Percentiles rank a stretch among this genome's conserved stretches.
phyloP scores from a whole-genome alignment of 1,284 basidiomycete species.

The Fomitopsis pinicola region DNA sequence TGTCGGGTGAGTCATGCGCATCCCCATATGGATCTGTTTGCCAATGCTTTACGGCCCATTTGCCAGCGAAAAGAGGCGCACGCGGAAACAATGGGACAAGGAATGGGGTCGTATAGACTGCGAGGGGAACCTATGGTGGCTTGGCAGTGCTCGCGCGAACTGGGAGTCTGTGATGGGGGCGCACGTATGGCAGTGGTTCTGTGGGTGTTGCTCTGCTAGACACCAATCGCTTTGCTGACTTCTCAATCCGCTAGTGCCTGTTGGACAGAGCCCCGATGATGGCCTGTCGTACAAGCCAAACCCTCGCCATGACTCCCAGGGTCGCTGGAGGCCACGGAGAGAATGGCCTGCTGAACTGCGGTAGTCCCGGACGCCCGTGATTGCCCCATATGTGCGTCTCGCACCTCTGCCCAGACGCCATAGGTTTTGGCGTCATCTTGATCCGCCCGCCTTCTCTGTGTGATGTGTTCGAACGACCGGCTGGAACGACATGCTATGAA shows the following conservation, averaged over 20 bases:
- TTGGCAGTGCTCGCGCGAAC: slow-evolving; percentile 53
- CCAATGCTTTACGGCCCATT: not conserved
- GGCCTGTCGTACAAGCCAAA: slow-evolving; percentile 67
- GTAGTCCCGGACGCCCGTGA: slow-evolving; percentile 3
- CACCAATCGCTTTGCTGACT: not conserved
- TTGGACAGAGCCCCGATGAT: slow-evolving; percentile 53
- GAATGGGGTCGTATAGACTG: slow-evolving; percentile 72
- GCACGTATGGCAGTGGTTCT: slow-evolving; percentile 61
- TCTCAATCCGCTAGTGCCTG: slow-evolving; percentile 51
- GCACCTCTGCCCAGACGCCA: not conserved
- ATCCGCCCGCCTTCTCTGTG: not conserved
- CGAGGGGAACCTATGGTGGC: slow-evolving; percentile 88
- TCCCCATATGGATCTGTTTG: not conserved
- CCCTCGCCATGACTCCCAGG: slow-evolving; percentile 68
- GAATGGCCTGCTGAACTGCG: slow-evolving; percentile 70
- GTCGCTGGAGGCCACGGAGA: slow-evolving; percentile 57
- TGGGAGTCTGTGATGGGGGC: slow-evolving; percentile 79
- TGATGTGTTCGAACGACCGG: not conserved
- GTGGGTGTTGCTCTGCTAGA: slow-evolving; percentile 42
- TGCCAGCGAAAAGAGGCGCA: slow-evolving; percentile 42
- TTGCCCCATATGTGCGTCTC: not conserved
- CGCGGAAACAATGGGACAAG: slow-evolving; percentile 55
- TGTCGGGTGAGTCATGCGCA: slow-evolving; percentile 37
- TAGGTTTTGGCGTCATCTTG: not conserved
- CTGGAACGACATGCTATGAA: not conserved